Percentiles rank a stretch among this genome's conserved stretches.
These are phyloP conservation scores for Glebionis coronaria DNA, from an alignment of 129 eudicot genomes.

Conservation along the genomic window DNA sequence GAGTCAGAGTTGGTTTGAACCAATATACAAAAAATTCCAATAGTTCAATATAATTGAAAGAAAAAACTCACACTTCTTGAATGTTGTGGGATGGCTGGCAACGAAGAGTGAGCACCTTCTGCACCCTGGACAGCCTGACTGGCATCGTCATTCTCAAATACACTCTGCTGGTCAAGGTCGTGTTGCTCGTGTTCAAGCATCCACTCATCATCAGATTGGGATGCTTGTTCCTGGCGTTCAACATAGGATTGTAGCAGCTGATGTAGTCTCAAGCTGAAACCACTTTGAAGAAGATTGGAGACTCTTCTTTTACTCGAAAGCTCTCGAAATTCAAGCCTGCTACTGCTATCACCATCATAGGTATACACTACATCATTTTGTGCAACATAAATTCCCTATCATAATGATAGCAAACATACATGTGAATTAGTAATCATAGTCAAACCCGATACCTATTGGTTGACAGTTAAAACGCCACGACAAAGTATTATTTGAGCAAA, in stretches of 20 bases:
- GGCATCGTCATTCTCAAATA: conserved; percentile 30
- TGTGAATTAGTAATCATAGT: no score
- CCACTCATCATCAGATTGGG: conserved; percentile 38
- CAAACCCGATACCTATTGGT: no score
- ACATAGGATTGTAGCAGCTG: conserved; percentile 67
- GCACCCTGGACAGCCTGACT: conserved; percentile 27
- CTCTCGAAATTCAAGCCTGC: conserved; percentile 71
- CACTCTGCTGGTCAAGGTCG: conserved; percentile 36
- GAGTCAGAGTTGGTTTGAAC: not conserved
- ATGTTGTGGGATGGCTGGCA: conserved; percentile 15
- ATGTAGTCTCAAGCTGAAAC: conserved; percentile 73
- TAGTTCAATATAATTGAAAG: not conserved
- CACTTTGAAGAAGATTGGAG: conserved; percentile 87
- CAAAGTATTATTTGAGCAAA: no score
- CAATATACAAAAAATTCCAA: not conserved
- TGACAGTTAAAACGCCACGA: no score
- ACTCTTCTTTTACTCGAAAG: conserved; percentile 87
- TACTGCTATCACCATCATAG: no score
- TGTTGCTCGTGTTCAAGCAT: no score
- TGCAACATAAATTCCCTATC: no score
- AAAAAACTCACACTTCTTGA: conserved; percentile 47
- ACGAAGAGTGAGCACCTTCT: conserved; percentile 28
- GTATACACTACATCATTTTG: no score
- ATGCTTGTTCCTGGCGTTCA: conserved; percentile 57
- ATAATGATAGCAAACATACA: no score